phyloP scores from a whole-genome alignment of 352 stramenopile genomes.

The Pelagophyceae sp. region DNA sequence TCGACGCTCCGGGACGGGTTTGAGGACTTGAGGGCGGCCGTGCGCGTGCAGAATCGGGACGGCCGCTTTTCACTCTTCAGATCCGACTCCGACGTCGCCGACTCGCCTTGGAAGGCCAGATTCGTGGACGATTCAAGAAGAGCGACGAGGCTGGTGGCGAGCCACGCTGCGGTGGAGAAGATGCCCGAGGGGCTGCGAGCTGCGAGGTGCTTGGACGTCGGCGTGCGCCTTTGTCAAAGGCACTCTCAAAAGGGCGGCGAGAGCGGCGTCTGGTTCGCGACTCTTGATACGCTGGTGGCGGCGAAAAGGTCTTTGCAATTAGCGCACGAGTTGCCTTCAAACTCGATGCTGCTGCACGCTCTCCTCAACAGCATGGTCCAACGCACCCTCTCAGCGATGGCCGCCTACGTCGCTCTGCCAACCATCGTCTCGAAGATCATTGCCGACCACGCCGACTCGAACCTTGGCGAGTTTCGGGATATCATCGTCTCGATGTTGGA shows the following conservation, averaged over 20 bases:
- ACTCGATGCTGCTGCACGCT: conserved; percentile 51
- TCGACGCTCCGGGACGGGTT: conserved; percentile 80
- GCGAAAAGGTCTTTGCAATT: conserved; percentile 79
- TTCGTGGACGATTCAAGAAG: conserved; percentile 27
- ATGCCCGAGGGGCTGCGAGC: conserved; percentile 60
- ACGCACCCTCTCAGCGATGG: conserved; percentile 84
- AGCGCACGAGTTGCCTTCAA: conserved; percentile 60
- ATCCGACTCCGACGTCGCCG: too few species aligned
- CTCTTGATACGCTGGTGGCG: conserved; percentile 80
- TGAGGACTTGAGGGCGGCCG: conserved; percentile 70
- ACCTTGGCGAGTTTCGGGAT: conserved; percentile 82
- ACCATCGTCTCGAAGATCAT: conserved; percentile 88
- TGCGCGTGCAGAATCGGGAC: conserved; percentile 42
- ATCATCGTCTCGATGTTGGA: conserved; percentile 86
- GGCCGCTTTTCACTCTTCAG: conserved; percentile 43
- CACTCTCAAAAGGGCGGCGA: too few species aligned
- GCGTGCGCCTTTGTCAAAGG: conserved; percentile 80
- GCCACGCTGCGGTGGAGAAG: conserved; percentile 46
- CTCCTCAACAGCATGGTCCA: conserved; percentile 78
- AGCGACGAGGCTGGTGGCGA: conserved; percentile 42
- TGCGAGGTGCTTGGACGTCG: conserved; percentile 75
- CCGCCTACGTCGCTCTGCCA: conserved; percentile 77
- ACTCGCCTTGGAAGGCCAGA: conserved; percentile 29
- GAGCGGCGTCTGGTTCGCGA: conserved; percentile 84
- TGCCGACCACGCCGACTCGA: conserved; percentile 77